These are phyloP conservation scores for Pisolithus tinctorius DNA, from an alignment of 768 basidiomycete genomes.

Conservation along the genomic window DNA sequence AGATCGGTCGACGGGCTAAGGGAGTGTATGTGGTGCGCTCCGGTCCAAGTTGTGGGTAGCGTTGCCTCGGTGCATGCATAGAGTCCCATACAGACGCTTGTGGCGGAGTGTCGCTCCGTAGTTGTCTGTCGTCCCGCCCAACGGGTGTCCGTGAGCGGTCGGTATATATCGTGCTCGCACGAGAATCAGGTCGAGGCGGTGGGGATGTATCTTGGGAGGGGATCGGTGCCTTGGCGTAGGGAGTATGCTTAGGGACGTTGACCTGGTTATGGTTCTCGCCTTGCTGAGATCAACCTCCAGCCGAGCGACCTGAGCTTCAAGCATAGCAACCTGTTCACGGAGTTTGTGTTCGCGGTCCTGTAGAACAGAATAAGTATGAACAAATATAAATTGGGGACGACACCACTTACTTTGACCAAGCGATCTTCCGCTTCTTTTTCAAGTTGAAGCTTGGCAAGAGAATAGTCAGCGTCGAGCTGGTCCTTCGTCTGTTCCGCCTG, in stretches of 20 bases:
- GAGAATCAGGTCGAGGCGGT: conserved; percentile 61
- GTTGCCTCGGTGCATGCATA: conserved; percentile 43
- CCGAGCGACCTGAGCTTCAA: conserved; percentile 54
- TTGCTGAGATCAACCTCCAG: conserved; percentile 56
- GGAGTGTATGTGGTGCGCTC: conserved; percentile 4
- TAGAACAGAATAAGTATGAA: conserved; percentile 1
- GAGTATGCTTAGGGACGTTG: conserved; percentile 27
- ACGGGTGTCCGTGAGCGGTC: conserved; percentile 49
- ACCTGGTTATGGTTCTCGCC: conserved; percentile 27
- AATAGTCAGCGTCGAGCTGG: conserved; percentile 69
- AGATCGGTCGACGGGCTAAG: conserved; percentile 11
- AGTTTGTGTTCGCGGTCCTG: conserved; percentile 70
- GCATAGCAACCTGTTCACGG: conserved; percentile 55
- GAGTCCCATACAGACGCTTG: conserved; percentile 67
- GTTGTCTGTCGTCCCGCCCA: conserved; percentile 22
- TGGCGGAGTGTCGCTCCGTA: conserved; percentile 44
- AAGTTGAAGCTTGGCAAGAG: conserved; percentile 60
- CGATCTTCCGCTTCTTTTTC: conserved; percentile 70
- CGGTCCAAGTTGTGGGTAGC: conserved; percentile 3
- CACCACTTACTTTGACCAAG: conserved; percentile 47
- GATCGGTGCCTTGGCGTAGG: conserved; percentile 24
- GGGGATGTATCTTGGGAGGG: conserved; percentile 33
- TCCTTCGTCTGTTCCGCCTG: conserved; percentile 56
- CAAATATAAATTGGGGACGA: neutral
- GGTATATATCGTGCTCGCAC: conserved; percentile 54